phyloP scores from a whole-genome alignment of 106 monocot genomes.

The Cymbidium sinense region DNA sequence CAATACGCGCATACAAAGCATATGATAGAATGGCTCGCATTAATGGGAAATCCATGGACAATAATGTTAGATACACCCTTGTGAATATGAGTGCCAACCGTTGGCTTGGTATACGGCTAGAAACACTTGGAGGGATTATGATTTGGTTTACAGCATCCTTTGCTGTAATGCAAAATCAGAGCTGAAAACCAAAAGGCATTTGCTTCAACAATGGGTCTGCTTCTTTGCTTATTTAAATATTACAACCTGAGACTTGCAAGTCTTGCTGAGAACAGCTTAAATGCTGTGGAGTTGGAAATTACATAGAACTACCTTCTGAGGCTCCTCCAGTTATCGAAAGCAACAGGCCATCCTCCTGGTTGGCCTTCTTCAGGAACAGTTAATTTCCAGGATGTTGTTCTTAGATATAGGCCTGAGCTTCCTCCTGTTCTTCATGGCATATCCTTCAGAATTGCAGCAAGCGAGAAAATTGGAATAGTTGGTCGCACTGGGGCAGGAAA shows the following conservation, averaged over 20 bases:
- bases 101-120: conserved; percentile 93
- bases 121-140: conserved; percentile 86
- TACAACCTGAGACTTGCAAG: conserved; percentile 91
- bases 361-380: conserved; percentile 86
- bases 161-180: conserved; percentile 97
- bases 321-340: conserved; percentile 74
- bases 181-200: conserved; percentile 81
- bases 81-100: conserved; percentile 85
- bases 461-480: conserved; percentile 96
- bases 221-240: conserved; percentile 94
- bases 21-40: conserved; percentile 93
- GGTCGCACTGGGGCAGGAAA: conserved; percentile 98
- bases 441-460: conserved; percentile 70
- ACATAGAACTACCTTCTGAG: conserved; percentile 87
- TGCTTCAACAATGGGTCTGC: conserved; percentile 98
- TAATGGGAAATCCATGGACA: conserved; percentile 98
- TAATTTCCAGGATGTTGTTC: conserved; percentile 75
- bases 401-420: conserved; percentile 92
- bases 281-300: conserved; percentile 93
- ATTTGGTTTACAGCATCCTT: conserved; percentile 95
- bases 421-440: conserved; percentile 98
- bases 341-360: conserved; percentile 84
- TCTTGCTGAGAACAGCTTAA: conserved; percentile 97
- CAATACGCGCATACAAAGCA: conserved; percentile 97
- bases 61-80: conserved; percentile 92